Evolutionary conservation across 2,329 filamentous ascomycete species (phyloP).

Genomic region (Colletotrichum caudatum): DNA sequence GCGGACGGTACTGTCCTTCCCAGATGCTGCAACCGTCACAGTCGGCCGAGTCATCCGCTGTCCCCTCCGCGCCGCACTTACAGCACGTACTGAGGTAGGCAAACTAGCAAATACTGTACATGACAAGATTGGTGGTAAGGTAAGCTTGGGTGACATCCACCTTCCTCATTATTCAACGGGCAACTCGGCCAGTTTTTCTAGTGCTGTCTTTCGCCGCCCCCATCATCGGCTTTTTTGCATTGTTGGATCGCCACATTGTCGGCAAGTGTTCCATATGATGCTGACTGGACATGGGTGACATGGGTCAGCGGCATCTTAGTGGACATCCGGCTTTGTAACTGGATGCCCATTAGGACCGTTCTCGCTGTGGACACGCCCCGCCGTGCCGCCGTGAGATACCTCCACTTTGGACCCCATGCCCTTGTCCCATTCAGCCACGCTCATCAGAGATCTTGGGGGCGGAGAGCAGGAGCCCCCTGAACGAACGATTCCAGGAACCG

Average conservation of each 20-base stretch:
- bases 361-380: conserved; percentile 18
- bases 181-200: not conserved
- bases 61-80: conserved; percentile 10
- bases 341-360: conserved; percentile 36
- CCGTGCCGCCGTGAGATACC: not conserved
- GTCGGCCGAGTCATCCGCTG: conserved; percentile 33
- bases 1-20: conserved; percentile 36
- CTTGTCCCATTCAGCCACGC: conserved; percentile 20
- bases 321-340: not conserved
- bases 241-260: conserved; percentile 34
- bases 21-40: conserved; percentile 18
- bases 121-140: not conserved
- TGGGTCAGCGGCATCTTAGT: conserved; percentile 33
- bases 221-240: conserved; percentile 29
- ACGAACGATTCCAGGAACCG: conserved; percentile 38
- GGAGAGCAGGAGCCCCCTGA: conserved; percentile 37
- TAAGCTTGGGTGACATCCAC: not conserved
- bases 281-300: conserved; percentile 38
- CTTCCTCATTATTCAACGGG: not conserved
- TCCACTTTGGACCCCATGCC: conserved; percentile 22
- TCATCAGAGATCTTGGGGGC: conserved; percentile 41
- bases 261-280: conserved; percentile 35
- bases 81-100: not conserved
- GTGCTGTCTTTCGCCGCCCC: conserved; percentile 4
- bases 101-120: not conserved